Evolutionary conservation across 2,329 filamentous ascomycete genomes (phyloP).

Genomic region (Plectosphaerella sp.): DNA sequence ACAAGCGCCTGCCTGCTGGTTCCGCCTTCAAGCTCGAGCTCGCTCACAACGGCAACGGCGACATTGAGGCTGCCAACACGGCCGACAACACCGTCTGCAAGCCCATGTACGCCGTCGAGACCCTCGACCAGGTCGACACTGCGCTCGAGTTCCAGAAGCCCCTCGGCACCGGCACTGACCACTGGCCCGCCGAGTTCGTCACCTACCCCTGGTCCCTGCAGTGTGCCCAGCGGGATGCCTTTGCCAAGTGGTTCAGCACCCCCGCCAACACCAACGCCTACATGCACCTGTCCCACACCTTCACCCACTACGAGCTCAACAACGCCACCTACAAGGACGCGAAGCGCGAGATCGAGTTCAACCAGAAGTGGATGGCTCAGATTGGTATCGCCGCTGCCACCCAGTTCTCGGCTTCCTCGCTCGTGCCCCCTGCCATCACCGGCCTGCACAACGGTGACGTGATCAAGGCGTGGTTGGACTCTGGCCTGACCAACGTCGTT

Average conservation of each 20-base stretch:
- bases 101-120: constrained; percentile 34
- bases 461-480: constrained; percentile 53
- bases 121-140: constrained; percentile 37
- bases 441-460: constrained; percentile 62
- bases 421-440: constrained; percentile 61
- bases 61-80: constrained; percentile 48
- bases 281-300: constrained; percentile 58
- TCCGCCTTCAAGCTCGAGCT: constrained; percentile 49
- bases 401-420: constrained; percentile 46
- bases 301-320: constrained; percentile 54
- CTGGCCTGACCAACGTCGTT: constrained; percentile 56
- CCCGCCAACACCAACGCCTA: constrained; percentile 46
- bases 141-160: constrained; percentile 40
- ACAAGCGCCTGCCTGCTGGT: constrained; percentile 43
- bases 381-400: constrained; percentile 40
- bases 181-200: constrained; percentile 45
- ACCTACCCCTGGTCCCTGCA: constrained; percentile 45
- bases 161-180: constrained; percentile 41
- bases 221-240: constrained; percentile 44
- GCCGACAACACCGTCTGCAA: constrained; percentile 44
- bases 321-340: constrained; percentile 57
- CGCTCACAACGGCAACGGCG: constrained; percentile 44
- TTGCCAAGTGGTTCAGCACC: constrained; percentile 50
- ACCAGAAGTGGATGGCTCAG: constrained; percentile 53
- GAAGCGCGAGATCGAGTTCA: constrained; percentile 54